phyloP scores from a whole-genome alignment of 345 rosid species.

The Physaria fendleri region DNA sequence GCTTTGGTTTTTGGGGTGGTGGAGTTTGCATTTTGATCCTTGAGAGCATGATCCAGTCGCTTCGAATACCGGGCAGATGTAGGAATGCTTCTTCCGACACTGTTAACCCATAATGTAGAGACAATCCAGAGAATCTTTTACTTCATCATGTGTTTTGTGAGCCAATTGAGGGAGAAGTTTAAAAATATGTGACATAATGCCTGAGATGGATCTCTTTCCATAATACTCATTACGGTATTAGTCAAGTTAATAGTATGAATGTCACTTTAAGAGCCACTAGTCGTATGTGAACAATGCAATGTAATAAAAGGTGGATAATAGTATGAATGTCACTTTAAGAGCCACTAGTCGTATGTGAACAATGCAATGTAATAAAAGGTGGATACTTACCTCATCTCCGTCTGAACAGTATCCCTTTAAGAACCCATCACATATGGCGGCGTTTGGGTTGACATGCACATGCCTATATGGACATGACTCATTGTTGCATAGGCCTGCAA shows the following conservation, averaged over 20 bases:
- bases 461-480: constrained; percentile 79
- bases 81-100: constrained; percentile 95
- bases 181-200: not conserved
- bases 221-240: not conserved
- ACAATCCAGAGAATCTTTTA: constrained; percentile 25
- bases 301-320: constrained; percentile 11
- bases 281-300: too few relatives aligned
- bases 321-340: not conserved
- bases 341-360: too few relatives aligned
- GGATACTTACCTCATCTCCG: constrained; percentile 70
- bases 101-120: constrained; percentile 45
- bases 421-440: constrained; percentile 75
- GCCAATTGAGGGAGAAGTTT: constrained; percentile 4
- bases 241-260: not conserved
- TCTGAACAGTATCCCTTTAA: constrained; percentile 88
- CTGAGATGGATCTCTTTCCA: constrained; percentile 1
- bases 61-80: constrained; percentile 63
- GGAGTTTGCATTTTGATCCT: constrained; percentile 81
- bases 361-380: constrained; percentile 8
- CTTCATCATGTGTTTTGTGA: constrained; percentile 21
- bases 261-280: not conserved
- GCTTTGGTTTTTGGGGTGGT: constrained; percentile 63
- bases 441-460: constrained; percentile 83
- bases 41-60: constrained; percentile 67
- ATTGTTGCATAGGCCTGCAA: constrained; percentile 85